phyloP scores from a whole-genome alignment of 1,139 yeast species.

The Zygoascus sp. region DNA sequence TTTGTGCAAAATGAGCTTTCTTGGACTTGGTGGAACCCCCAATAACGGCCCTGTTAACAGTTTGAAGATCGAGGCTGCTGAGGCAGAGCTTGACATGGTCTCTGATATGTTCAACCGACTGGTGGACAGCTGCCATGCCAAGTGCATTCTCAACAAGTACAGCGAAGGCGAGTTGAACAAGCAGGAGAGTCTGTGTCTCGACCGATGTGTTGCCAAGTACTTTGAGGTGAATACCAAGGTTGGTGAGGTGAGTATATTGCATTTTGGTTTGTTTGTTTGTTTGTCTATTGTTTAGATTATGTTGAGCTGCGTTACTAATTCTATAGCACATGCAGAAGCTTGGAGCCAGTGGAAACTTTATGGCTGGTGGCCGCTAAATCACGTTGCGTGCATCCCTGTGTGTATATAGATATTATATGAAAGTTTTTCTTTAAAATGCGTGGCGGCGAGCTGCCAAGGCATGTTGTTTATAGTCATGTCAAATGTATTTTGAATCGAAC shows the following conservation, averaged over 20 bases:
- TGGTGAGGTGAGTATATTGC: constrained; percentile 53
- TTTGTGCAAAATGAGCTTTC: constrained; percentile 49
- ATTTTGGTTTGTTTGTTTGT: too few species aligned
- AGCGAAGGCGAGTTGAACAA: constrained; percentile 73
- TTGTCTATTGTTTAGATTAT: too few species aligned
- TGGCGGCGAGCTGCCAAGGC: background rate
- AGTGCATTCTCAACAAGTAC: constrained; percentile 72
- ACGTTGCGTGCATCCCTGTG: background rate
- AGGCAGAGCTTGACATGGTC: constrained; percentile 88
- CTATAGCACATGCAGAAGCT: constrained; percentile 33
- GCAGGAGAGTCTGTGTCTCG: constrained; percentile 86
- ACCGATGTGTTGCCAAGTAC: constrained; percentile 95
- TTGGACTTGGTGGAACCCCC: constrained; percentile 73
- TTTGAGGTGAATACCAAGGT: constrained; percentile 95
- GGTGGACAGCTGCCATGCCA: constrained; percentile 79
- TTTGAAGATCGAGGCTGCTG: constrained; percentile 63
- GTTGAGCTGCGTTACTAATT: too few species aligned
- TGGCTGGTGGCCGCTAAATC: constrained; percentile 16
- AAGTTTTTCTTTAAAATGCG: background rate
- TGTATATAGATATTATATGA: background rate
- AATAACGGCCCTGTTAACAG: constrained; percentile 36
- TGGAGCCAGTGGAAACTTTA: constrained; percentile 29
- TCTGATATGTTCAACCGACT: constrained; percentile 93
- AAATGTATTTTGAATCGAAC: background rate
- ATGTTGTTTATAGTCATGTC: background rate